A percentile compares a stretch with the other conserved stretches of the same genome.
phyloP scores from a whole-genome alignment of 352 stramenopile genomes.

The Peronospora tabacina region DNA sequence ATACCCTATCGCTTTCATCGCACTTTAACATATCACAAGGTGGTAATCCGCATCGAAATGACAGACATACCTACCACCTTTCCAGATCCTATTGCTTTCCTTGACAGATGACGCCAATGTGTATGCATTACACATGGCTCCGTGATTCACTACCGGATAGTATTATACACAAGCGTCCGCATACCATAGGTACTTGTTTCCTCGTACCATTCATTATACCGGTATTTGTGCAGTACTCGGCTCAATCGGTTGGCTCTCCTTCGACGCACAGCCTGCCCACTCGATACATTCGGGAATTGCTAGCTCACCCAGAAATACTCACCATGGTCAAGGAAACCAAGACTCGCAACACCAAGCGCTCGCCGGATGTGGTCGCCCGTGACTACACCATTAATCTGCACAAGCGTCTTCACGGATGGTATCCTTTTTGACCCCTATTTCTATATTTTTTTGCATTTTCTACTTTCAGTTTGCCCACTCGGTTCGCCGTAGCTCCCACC shows the following conservation, averaged over 20 bases:
- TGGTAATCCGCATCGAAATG: too few species aligned
- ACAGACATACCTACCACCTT: too few species aligned
- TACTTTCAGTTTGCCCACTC: conserved; percentile 2
- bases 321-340: conserved; percentile 86
- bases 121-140: too few species aligned
- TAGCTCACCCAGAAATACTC: conserved; percentile 36
- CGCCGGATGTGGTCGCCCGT: conserved; percentile 91
- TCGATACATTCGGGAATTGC: conserved; percentile 34
- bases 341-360: conserved; percentile 80
- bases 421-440: conserved; percentile 68
- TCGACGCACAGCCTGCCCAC: background rate
- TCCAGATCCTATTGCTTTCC: too few species aligned
- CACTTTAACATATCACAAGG: too few species aligned
- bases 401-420: conserved; percentile 92
- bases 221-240: conserved; percentile 5
- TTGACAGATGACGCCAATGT: too few species aligned
- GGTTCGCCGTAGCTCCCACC: conserved; percentile 70
- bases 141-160: too few species aligned
- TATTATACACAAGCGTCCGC: too few species aligned
- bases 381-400: conserved; percentile 99
- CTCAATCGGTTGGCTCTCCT: conserved; percentile 29
- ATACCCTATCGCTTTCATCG: background rate
- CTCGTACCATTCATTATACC: conserved; percentile 6
- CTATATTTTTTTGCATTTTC: conserved; percentile 12
- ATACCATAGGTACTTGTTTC: background rate